Evolutionary conservation across 2,329 filamentous ascomycete genomes (phyloP).

Genomic region (Pseudocercospora cruenta): DNA sequence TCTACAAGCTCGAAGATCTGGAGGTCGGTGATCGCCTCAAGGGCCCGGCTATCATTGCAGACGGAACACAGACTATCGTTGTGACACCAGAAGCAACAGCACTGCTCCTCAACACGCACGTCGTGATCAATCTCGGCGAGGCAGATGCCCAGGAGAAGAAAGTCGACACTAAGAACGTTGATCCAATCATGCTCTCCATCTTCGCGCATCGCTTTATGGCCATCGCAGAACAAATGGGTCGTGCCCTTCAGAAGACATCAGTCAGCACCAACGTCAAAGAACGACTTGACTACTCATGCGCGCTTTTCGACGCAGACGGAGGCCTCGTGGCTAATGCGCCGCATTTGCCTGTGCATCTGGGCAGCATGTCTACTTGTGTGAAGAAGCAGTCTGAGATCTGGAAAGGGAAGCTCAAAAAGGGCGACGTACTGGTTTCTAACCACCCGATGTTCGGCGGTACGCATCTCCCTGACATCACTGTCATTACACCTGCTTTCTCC

Average conservation of each 20-base stretch:
- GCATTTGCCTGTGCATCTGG: conserved; percentile 79
- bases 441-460: conserved; percentile 84
- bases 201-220: conserved; percentile 85
- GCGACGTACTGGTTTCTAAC: conserved; percentile 82
- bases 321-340: conserved; percentile 78
- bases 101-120: conserved; percentile 79
- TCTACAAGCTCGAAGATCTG: conserved; percentile 80
- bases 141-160: conserved; percentile 48
- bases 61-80: conserved; percentile 89
- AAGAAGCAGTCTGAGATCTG: conserved; percentile 78
- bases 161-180: conserved; percentile 61
- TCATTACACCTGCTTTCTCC: conserved; percentile 77
- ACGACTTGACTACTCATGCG: conserved; percentile 80
- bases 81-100: conserved; percentile 79
- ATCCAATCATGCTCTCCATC: conserved; percentile 77
- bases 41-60: conserved; percentile 84
- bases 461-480: conserved; percentile 80
- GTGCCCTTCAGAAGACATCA: conserved; percentile 76
- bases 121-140: conserved; percentile 80
- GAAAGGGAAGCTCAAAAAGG: conserved; percentile 74
- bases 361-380: conserved; percentile 84
- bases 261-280: conserved; percentile 83
- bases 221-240: conserved; percentile 83
- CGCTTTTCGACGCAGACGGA: conserved; percentile 75
- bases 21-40: conserved; percentile 70